These are phyloP conservation scores for Sphagnum contortum DNA, from an alignment of 225 moss, liverwort and hornwort genomes.

Conservation along the genomic window DNA sequence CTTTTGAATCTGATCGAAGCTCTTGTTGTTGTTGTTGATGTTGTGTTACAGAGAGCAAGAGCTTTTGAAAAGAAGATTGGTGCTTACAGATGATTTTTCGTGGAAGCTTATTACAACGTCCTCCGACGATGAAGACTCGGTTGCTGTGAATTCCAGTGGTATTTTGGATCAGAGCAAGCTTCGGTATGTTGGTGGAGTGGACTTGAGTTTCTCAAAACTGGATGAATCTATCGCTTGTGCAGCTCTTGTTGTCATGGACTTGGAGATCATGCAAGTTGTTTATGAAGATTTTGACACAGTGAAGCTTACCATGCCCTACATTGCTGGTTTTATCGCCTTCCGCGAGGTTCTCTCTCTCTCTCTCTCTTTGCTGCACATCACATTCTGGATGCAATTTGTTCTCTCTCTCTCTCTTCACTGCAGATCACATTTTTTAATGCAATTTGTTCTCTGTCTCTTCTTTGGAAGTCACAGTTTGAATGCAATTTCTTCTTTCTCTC, in stretches of 20 bases:
- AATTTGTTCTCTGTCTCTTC: too few relatives aligned
- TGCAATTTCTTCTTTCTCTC: too few relatives aligned
- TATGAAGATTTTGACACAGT: conserved; percentile 83
- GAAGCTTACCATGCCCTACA: conserved; percentile 86
- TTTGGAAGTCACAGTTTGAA: too few relatives aligned
- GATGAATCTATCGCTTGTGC: conserved; percentile 68
- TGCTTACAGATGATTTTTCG: conserved; percentile 56
- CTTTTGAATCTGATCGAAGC: background rate
- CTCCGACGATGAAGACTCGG: conserved; percentile 1
- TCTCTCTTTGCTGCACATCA: background rate
- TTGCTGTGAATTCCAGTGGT: conserved; percentile 10
- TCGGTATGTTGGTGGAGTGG: conserved; percentile 78
- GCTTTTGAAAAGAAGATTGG: conserved; percentile 64
- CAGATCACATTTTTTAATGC: too few relatives aligned
- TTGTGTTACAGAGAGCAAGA: conserved; percentile 63
- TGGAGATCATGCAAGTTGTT: conserved; percentile 70
- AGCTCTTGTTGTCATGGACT: conserved; percentile 78
- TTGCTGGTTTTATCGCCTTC: conserved; percentile 95
- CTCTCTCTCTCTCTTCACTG: background rate
- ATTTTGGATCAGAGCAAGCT: conserved; percentile 25
- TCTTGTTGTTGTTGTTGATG: background rate
- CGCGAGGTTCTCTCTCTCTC: conserved; percentile 55
- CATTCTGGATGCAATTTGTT: background rate
- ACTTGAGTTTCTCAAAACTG: conserved; percentile 79
- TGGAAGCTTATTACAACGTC: conserved; percentile 37